Evolutionary conservation across 345 rosid species (phyloP), one percentile per base, ranked within the genome.

Genomic region (Populus tremula): DNA sequence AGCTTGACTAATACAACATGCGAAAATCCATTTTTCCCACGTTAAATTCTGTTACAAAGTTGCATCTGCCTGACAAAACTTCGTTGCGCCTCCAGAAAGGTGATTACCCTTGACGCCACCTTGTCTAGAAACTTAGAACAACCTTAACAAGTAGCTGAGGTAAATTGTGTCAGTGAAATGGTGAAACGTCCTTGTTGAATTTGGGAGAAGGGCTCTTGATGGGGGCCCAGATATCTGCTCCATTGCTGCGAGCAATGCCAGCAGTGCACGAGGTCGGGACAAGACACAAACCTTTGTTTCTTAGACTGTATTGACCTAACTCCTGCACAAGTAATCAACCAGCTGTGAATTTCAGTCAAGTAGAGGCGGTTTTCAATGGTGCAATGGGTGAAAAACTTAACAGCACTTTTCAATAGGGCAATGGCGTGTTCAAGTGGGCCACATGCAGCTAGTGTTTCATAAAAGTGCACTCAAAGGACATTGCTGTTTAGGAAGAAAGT

Each of bases 221-320:
- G 5, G 98, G 96, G 0, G 99, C 98, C 99, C 99, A 96, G 14
- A 96, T 84, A 84, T 96, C 99, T 3, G 99, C 99, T 9, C 99
- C 99, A 21, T 96, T 96, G 87, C 94, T 91, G 61, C 87, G 85
- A 62, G 94, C 94, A 80, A 93, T 89, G 79, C 92, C 98, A 1
- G 77, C 86, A 0, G 98, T 91, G 75, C 73, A 87, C 63, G 94
- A 90, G 79, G 88, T 80, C 2, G 99, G 99, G 67, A 92, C 92
- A 2, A 96, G 90, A 79, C 96, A 93, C n/a, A 96, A 77, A 39
- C 99, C 98, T 85, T 90, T 84, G 83, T 76, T 90, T 85, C 89
- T 85, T 80, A 96, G 85, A 77, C 88, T 85, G 86, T 86, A 86
- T 68, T 82, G 85, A 78, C 85, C 93, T 17, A 78, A 21, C 56